Evolutionary conservation across 106 monocot genomes (phyloP).

Genomic region (Dendrobium officinale): DNA sequence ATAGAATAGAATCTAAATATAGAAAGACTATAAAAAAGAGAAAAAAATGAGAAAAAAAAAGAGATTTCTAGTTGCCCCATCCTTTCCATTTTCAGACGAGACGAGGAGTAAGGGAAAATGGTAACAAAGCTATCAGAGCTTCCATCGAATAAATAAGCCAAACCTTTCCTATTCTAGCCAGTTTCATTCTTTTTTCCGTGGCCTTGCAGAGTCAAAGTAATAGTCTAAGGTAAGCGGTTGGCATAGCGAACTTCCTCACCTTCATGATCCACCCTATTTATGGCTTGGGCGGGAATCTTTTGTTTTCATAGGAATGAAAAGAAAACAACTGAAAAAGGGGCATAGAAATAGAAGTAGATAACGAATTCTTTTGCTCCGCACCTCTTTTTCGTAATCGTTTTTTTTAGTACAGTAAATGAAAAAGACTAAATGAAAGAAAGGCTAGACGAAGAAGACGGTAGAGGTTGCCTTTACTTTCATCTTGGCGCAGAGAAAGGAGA

Average conservation of each 20-base stretch:
- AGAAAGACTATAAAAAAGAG: no score
- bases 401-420: not conserved
- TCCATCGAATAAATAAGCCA: not conserved
- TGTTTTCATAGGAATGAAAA: constrained; percentile 1
- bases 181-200: constrained; percentile 1
- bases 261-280: not conserved
- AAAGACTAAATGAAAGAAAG: not conserved
- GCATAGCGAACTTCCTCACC: constrained; percentile 2
- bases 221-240: not conserved
- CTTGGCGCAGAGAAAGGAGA: no score
- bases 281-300: not conserved
- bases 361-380: no score
- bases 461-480: not conserved
- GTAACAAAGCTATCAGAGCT: not conserved
- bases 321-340: not conserved
- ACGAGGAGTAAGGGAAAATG: not conserved
- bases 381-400: no score
- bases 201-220: not conserved
- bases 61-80: not conserved
- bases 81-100: not conserved
- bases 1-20: no score
- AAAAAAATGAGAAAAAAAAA: not conserved
- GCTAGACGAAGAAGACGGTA: not conserved
- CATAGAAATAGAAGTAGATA: no score
- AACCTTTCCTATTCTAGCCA: not conserved